Conservation (phyloP, 1,284 basidiomycete species). For the Retiboletus fuscus region DNA sequence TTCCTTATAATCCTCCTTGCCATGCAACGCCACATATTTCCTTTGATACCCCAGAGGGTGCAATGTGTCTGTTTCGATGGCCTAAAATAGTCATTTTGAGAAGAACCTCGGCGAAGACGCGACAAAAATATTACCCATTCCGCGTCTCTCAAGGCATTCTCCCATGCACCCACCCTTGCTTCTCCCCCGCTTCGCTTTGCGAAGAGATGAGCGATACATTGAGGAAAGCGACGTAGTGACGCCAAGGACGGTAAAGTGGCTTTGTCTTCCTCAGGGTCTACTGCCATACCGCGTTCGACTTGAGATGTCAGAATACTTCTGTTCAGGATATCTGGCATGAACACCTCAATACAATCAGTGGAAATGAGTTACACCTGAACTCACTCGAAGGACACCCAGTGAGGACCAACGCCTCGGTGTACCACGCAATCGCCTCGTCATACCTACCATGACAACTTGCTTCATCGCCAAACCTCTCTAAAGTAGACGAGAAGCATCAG, state of each 20-base stretch:
- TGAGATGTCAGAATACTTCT: not conserved
- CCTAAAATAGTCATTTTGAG: conserved; percentile 13
- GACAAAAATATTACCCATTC: conserved; percentile 12
- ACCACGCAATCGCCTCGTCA: conserved; percentile 24
- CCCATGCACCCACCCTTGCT: not conserved
- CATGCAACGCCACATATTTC: conserved; percentile 19
- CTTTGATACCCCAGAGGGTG: conserved; percentile 22
- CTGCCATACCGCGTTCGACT: not conserved
- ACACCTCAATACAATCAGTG: too few species aligned
- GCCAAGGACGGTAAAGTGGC: not conserved
- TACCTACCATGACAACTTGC: conserved; percentile 3
- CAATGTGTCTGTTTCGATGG: conserved; percentile 15
- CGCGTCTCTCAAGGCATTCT: conserved; percentile 13
- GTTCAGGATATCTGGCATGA: not conserved
- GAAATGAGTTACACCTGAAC: not conserved
- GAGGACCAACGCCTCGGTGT: conserved; percentile 20
- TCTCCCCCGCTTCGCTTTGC: conserved; percentile 19
- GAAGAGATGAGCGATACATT: conserved; percentile 19
- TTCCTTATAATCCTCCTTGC: not conserved
- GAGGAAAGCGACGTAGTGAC: conserved; percentile 4
- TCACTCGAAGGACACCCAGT: conserved; percentile 12
- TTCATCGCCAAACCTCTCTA: conserved; percentile 14
- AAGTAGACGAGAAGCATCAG: not conserved
- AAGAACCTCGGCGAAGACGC: not conserved
- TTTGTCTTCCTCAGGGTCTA: not conserved